Base-by-base conservation (phyloP, 345 rosid genomes). In the Salix viminalis region DNA sequence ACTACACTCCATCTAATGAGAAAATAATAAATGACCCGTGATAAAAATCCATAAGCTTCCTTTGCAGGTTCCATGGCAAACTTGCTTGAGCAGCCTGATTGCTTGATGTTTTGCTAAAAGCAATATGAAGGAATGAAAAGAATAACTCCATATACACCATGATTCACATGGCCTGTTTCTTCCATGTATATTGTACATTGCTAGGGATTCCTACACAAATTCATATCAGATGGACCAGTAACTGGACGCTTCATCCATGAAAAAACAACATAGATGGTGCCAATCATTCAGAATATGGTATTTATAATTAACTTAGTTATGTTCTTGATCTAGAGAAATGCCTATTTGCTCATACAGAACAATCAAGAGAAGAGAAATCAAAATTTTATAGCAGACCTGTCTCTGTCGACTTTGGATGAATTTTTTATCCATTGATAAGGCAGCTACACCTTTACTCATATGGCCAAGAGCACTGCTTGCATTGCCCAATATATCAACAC, bases 371-470 rank as follows among this genome's bases (percentile, higher is more conserved):
- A 61, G 26, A 74, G 23, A 77, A 75, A 68, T 34, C 36, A 73
- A 24, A 76, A 67, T 30, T 73, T 81, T 5, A 66, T 26, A 52
- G 75, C 72, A 71, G 75, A 96, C 98, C 98, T 96, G 97, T 92
- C 91, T 91, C 84, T 91, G 95, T 67, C 96, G 88, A 85, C 97
- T 84, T 85, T 96, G 99, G 78, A 94, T 96, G 86, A 94, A 92
- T 79, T 91, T 94, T 81, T 94, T 92, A 81, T 94, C 99, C 99
- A 96, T 94, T 75, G 98, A 96, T 73, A 94, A 83, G 79, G 97
- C 97, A 87, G 99, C 99, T 50, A 91, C 91, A 66, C 99, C 97
- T 90, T 94, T 93, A 88, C 99, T 94, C 99, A 94, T 94, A 86
- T 92, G 96, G 56, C 98, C 99, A 80, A 92, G 98, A 2, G 99